A percentile compares a stretch with the other conserved stretches of the same genome.
Conservation (phyloP, 2,329 filamentous ascomycete genomes). For the Claviceps pusilla region DNA sequence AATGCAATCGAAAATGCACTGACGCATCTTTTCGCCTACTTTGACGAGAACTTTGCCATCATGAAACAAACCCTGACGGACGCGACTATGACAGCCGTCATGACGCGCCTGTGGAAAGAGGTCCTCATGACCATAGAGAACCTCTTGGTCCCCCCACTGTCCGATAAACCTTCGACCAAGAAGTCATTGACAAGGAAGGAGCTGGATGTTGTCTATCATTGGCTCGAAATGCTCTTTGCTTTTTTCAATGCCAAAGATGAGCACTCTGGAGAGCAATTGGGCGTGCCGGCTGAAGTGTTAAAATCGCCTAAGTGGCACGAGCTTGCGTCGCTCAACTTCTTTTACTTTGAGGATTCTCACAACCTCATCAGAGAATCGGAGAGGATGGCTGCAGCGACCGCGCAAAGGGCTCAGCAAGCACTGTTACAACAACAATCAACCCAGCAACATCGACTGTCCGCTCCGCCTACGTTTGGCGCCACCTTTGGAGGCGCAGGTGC, state of each 20-base stretch:
- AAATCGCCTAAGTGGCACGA: constrained; percentile 98
- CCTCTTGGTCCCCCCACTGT: constrained; percentile 80
- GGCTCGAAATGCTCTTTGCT: constrained; percentile 76
- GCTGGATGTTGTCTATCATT: constrained; percentile 86
- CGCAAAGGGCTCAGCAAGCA: constrained; percentile 58
- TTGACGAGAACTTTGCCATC: constrained; percentile 96
- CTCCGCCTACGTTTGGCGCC: constrained; percentile 36
- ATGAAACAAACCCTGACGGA: constrained; percentile 95
- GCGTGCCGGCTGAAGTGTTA: constrained; percentile 78
- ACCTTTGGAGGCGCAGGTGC: constrained; percentile 20
- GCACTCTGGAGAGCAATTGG: constrained; percentile 61
- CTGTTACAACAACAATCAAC: constrained; percentile 27
- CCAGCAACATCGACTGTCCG: constrained; percentile 52
- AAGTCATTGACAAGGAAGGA: constrained; percentile 73
- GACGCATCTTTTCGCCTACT: constrained; percentile 78
- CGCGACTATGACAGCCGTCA: constrained; percentile 94
- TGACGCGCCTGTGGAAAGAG: constrained; percentile 97
- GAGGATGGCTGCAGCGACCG: constrained; percentile 80
- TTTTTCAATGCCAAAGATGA: constrained; percentile 95
- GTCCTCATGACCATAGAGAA: constrained; percentile 82
- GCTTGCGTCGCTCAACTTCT: constrained; percentile 90
- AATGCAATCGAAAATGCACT: constrained; percentile 68
- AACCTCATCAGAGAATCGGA: constrained; percentile 91
- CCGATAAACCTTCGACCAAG: constrained; percentile 83
- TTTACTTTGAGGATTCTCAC: constrained; percentile 89